Conservation (phyloP, 139 green algal genomes). For the Ulvella scutata region DNA sequence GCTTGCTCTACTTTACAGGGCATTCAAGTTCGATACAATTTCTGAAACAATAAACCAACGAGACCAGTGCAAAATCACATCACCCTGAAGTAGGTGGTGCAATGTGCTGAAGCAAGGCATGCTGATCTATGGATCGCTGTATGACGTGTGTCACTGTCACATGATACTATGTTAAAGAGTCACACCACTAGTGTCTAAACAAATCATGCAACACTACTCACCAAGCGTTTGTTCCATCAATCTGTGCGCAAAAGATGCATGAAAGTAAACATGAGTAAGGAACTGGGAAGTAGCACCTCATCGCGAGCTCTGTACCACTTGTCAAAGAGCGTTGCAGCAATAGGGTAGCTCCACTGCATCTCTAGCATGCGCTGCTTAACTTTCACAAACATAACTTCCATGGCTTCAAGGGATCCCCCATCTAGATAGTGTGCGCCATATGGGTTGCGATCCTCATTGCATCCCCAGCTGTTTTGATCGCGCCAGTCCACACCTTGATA, state of each 20-base stretch:
- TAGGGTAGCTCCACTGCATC: constrained; percentile 13
- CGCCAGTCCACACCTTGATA: constrained; percentile 59
- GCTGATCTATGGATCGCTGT: not conserved
- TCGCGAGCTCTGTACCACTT: constrained; percentile 20
- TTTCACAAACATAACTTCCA: constrained; percentile 69
- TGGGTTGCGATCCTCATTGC: constrained; percentile 14
- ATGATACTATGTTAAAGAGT: not conserved
- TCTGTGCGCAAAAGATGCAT: not conserved
- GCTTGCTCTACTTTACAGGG: not conserved
- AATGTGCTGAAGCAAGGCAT: no score
- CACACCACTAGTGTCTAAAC: not conserved
- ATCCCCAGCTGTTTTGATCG: constrained; percentile 23
- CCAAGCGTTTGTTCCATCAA: not conserved
- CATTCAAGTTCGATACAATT: not conserved
- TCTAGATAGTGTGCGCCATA: constrained; percentile 22
- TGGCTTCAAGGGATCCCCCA: constrained; percentile 39
- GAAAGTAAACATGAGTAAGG: not conserved
- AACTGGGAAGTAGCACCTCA: constrained; percentile 6
- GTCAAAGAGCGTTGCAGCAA: constrained; percentile 23
- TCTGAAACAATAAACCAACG: not conserved
- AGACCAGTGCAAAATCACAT: no score
- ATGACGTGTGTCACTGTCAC: not conserved
- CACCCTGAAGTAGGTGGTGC: no score
- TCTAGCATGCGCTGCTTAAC: constrained; percentile 41
- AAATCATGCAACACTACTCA: not conserved